Base-by-base conservation (phyloP, 2,329 filamentous ascomycete species). In the Microdochium trichocladiopsis region DNA sequence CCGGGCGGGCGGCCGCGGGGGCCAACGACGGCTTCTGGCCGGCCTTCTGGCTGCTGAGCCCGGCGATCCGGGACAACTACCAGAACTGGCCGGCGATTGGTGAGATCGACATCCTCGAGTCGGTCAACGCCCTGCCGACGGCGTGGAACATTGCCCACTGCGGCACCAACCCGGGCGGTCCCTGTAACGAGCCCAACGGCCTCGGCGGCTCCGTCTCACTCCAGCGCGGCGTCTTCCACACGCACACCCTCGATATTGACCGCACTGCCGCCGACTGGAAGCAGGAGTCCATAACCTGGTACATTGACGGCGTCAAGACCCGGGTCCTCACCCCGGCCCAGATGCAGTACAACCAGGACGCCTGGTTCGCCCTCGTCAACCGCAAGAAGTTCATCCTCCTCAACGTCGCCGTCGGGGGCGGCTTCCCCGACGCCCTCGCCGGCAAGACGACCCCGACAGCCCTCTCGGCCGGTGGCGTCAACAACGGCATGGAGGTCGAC, bases 71-170 rank as follows among this genome's bases (percentile, higher is more conserved):
- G 23, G 24, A 21, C 23, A 28, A 48, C 47, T 48, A 48, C 47
- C 3, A 5, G 47, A 5, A 4, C 4, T 48, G 47, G 47, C 47
- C 47, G 23, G 8, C 56, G 5, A 58, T 69, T 12, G 71, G 70
- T 52, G 74, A 77, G 62, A 63, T 76, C 48, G 74, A 77, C 61
- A 65, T 77, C 47, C 57, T 76, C 52, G 74, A 76, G 60, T 61
- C 64, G 8, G 58, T 70, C 51, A 75, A 75, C 59, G 73, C 72
- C 33, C 57, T 61, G 25, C 36, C 54, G 21, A 63, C 53, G 8
- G 62, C 66, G 24, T 69, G 65, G 57, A 64, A 71, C 47, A 71
- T 68, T 0, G 59, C 71, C 2, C 74, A 77, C 63, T 76, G 73
- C 61, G 72, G 72, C 50, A 56, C 57, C 2, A 60, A 60, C 48